Evolutionary conservation across 345 rosid genomes (phyloP).

Genomic region (Populus alba): DNA sequence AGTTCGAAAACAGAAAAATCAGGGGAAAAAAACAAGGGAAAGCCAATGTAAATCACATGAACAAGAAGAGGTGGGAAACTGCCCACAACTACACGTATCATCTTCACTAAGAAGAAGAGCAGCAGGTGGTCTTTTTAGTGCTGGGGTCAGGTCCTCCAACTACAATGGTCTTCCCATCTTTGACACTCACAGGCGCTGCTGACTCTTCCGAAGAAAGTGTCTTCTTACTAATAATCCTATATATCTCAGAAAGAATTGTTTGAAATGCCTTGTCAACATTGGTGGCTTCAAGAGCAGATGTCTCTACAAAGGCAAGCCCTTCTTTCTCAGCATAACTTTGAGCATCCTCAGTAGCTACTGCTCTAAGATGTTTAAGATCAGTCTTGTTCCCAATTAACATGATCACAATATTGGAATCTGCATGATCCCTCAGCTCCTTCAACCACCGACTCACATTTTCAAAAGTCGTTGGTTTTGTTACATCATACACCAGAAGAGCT

Average conservation of each 20-base stretch:
- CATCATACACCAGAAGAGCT: conserved; percentile 89
- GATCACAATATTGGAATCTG: conserved; percentile 90
- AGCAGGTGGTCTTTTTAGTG: conserved; percentile 69
- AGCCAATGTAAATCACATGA: not conserved
- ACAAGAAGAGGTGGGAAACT: not conserved
- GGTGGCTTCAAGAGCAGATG: conserved; percentile 85
- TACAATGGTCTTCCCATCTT: conserved; percentile 79
- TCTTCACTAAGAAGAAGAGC: conserved; percentile 59
- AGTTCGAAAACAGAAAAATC: not conserved
- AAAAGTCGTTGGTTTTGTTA: conserved; percentile 83
- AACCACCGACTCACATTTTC: conserved; percentile 91
- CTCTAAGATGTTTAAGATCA: conserved; percentile 90
- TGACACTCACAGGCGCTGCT: conserved; percentile 47
- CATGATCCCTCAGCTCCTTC: conserved; percentile 94
- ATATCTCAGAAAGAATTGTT: conserved; percentile 73
- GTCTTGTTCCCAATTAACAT: conserved; percentile 95
- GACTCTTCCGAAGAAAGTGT: conserved; percentile 68
- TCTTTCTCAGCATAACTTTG: conserved; percentile 87
- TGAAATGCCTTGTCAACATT: conserved; percentile 92
- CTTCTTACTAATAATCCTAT: conserved; percentile 87
- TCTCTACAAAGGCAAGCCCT: conserved; percentile 85
- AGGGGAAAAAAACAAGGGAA: not conserved
- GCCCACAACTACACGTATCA: conserved; percentile 4
- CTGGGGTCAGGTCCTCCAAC: conserved; percentile 61
- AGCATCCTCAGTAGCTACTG: conserved; percentile 90